Conservation (phyloP, 1,284 basidiomycete genomes). For the Boletus smithii region DNA sequence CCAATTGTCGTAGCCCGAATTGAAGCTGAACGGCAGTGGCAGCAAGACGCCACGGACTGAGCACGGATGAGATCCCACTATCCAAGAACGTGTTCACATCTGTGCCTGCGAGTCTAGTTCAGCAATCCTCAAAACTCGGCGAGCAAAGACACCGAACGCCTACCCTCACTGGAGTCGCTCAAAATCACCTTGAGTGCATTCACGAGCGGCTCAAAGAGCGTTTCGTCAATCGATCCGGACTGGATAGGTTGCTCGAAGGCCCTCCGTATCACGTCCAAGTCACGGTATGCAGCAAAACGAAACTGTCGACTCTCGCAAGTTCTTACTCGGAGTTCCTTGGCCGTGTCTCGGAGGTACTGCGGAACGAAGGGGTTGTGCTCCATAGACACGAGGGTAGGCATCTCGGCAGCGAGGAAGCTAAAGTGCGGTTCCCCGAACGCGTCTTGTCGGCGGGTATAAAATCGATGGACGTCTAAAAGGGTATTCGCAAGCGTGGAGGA, state of each 20-base stretch:
- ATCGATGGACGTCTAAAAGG: slow-evolving; percentile 61
- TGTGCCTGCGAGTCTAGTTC: slow-evolving; percentile 25
- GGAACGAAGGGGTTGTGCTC: slow-evolving; percentile 58
- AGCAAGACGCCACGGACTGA: slow-evolving; percentile 79
- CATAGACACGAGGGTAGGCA: slow-evolving; percentile 65
- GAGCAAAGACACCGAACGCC: background rate
- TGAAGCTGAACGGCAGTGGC: slow-evolving; percentile 76
- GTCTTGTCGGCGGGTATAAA: slow-evolving; percentile 62
- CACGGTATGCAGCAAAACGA: slow-evolving; percentile 66
- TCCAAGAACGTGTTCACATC: slow-evolving; percentile 51
- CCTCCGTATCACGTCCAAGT: slow-evolving; percentile 62
- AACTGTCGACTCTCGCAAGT: slow-evolving; percentile 63
- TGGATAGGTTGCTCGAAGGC: slow-evolving; percentile 65
- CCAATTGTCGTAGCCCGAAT: slow-evolving; percentile 67
- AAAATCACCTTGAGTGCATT: slow-evolving; percentile 61
- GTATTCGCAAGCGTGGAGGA: slow-evolving; percentile 46
- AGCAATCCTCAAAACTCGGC: background rate
- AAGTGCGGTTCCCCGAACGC: slow-evolving; percentile 67
- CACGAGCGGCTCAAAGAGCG: slow-evolving; percentile 60
- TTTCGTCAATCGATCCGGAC: slow-evolving; percentile 46
- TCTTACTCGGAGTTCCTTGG: slow-evolving; percentile 48
- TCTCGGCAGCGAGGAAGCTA: slow-evolving; percentile 52
- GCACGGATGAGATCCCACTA: slow-evolving; percentile 59
- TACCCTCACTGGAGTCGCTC: slow-evolving; percentile 50
- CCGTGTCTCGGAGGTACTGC: slow-evolving; percentile 45